Evolutionary conservation across 768 basidiomycete genomes (phyloP).

Genomic region (Suillus decipiens): DNA sequence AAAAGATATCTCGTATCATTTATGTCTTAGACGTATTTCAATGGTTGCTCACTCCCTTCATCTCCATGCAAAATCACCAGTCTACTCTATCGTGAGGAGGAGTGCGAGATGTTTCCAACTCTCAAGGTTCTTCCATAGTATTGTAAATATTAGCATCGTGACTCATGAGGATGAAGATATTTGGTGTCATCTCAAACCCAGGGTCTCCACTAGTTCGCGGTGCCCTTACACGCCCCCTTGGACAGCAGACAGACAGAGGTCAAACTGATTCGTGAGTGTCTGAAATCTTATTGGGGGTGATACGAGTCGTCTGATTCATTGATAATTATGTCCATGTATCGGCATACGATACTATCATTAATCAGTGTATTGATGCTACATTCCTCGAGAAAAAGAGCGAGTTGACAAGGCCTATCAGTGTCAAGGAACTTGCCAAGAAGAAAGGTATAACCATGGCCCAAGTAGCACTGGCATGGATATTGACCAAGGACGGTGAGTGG

Average conservation of each 20-base stretch:
- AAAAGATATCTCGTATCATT: background rate
- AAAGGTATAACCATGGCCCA: slow-evolving; percentile 44
- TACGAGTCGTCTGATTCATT: slow-evolving; percentile 20
- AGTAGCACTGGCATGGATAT: slow-evolving; percentile 44
- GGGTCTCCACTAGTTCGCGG: slow-evolving; percentile 46
- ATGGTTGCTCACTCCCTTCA: slow-evolving; percentile 58
- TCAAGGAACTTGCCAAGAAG: slow-evolving; percentile 41
- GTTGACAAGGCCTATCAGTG: slow-evolving; percentile 23
- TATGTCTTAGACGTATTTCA: slow-evolving; percentile 54
- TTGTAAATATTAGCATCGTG: background rate
- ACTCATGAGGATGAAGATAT: slow-evolving; percentile 27
- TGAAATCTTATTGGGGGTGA: background rate
- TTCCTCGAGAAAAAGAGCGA: background rate
- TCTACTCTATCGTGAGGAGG: slow-evolving; percentile 62
- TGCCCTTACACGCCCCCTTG: slow-evolving; percentile 35
- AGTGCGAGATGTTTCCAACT: slow-evolving; percentile 58
- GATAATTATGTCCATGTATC: slow-evolving; percentile 22
- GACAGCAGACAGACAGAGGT: slow-evolving; percentile 28
- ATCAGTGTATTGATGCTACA: slow-evolving; percentile 19
- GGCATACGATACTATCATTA: slow-evolving; percentile 29
- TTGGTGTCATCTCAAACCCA: slow-evolving; percentile 46
- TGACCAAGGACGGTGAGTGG: slow-evolving; percentile 31
- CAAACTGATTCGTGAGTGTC: slow-evolving; percentile 25
- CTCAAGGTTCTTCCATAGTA: slow-evolving; percentile 28
- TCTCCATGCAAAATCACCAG: slow-evolving; percentile 66